Base-by-base conservation (phyloP, 306 rosid species). In the Fragaria vesca region DNA sequence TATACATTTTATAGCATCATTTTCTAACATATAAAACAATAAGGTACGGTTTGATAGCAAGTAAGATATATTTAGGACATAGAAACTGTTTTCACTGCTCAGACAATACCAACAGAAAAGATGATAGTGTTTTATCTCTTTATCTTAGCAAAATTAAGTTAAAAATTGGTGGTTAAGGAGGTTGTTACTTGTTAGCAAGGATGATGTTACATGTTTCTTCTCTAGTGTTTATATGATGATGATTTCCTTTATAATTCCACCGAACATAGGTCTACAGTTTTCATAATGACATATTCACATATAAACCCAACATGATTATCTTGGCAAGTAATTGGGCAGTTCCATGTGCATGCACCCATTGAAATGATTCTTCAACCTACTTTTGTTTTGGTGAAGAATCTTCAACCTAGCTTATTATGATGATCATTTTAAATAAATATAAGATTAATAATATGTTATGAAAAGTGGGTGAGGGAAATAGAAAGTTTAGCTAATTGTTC, bases 161-260 rank as follows among this genome's bases (percentile, higher is more conserved):
- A 12, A 73, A 18, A 58, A 67, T 6, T n/a, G 78, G 78, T 76
- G 63, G 89, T 73, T 71, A 36, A 77, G 86, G 83, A 81, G 26
- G 79, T 63, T 42, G 57, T 79, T 83, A 30, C 15, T 7, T 48
- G 4, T 40, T 48, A 48, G 16, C 17, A 15, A 50, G 54, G 15
- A 50, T 4, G 7, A 47, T 47, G 5, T 12, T 50, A 16, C 52
- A 47, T 50, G 55, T 16, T 16, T 50, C 55, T 17, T 16, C 20
- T 4, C 55, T 17, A 17, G 20, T 16, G n/a, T 50, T 50, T 50
- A 50, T 50, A 50, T 38, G 46, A 67, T 18, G 24, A 38, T 67
- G 7, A 36, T 66, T 40, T 20, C 7, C 24, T 17, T 66, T 66
- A 38, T 38, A 34, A 66, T 66, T 36, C 24, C 24, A 1, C 51